Conservation (phyloP, 164 flowering plant genomes). For the Aristolochia californica region DNA sequence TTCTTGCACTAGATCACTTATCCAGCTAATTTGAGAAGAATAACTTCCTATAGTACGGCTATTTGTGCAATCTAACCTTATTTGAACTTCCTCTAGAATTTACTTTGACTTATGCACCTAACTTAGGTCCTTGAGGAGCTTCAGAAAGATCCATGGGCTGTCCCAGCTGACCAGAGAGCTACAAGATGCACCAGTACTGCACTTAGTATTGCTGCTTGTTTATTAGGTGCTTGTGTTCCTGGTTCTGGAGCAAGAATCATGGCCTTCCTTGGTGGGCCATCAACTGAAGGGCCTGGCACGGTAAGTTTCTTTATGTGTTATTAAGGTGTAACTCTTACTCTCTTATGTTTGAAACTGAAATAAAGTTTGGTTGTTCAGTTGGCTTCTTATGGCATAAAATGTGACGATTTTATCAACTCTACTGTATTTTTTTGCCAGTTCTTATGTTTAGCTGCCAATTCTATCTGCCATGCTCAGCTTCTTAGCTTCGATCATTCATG, state of each 20-base stretch:
- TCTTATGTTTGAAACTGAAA: not conserved
- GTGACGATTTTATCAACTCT: too few relatives aligned
- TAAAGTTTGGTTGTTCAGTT: too few relatives aligned
- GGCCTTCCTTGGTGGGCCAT: conserved; percentile 93
- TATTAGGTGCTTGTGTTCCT: conserved; percentile 91
- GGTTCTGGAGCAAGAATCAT: conserved; percentile 91
- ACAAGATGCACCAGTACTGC: conserved; percentile 86
- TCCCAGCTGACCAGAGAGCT: conserved; percentile 68
- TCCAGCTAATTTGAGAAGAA: too few relatives aligned
- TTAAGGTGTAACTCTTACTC: not conserved
- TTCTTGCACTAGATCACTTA: too few relatives aligned
- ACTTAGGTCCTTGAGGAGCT: conserved; percentile 83
- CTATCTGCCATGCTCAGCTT: too few relatives aligned
- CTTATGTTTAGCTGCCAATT: too few relatives aligned
- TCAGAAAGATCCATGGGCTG: conserved; percentile 86
- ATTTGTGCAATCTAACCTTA: too few relatives aligned
- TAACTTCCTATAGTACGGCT: too few relatives aligned
- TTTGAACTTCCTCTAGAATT: too few relatives aligned
- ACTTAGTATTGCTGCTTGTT: conserved; percentile 66
- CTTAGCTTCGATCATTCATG: too few relatives aligned
- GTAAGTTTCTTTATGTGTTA: conserved; percentile 35
- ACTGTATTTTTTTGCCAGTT: too few relatives aligned
- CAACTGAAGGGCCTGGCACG: conserved; percentile 86
- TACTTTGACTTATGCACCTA: not conserved
- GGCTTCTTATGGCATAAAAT: too few relatives aligned